These are phyloP conservation scores for Paracorniculantispora psalliotae DNA, from an alignment of 2,329 filamentous ascomycete genomes.

Conservation along the genomic window DNA sequence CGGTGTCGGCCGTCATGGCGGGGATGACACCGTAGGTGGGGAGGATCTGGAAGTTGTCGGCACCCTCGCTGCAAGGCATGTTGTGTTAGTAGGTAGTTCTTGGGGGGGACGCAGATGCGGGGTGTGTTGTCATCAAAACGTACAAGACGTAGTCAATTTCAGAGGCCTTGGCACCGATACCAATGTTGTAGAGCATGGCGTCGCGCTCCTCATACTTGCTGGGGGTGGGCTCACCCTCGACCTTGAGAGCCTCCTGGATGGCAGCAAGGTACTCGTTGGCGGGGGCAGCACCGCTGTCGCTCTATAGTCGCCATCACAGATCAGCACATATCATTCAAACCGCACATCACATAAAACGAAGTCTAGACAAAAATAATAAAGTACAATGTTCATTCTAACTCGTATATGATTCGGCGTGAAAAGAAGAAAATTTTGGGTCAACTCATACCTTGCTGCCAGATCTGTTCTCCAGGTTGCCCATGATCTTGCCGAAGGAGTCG, in stretches of 20 bases:
- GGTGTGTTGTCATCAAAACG: no score
- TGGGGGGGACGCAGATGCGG: no score
- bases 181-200: constrained; percentile 91
- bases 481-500: constrained; percentile 70
- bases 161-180: constrained; percentile 83
- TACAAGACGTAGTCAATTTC: constrained; percentile 81
- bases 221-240: constrained; percentile 64
- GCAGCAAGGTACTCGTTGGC: constrained; percentile 64
- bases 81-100: neutral
- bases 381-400: constrained; percentile 17
- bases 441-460: constrained; percentile 55
- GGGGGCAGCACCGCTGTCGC: constrained; percentile 15
- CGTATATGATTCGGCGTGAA: constrained; percentile 6
- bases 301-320: constrained; percentile 21
- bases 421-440: constrained; percentile 19
- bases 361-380: neutral
- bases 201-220: constrained; percentile 85
- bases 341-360: neutral
- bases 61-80: constrained; percentile 55
- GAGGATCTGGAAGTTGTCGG: constrained; percentile 87
- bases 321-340: constrained; percentile 17
- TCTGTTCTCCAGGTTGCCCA: constrained; percentile 81
- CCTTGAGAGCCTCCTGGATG: constrained; percentile 71
- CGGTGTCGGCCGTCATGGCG: constrained; percentile 77
- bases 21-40: constrained; percentile 96